Conservation (phyloP, 768 basidiomycete species). For the Serendipita sp. region DNA sequence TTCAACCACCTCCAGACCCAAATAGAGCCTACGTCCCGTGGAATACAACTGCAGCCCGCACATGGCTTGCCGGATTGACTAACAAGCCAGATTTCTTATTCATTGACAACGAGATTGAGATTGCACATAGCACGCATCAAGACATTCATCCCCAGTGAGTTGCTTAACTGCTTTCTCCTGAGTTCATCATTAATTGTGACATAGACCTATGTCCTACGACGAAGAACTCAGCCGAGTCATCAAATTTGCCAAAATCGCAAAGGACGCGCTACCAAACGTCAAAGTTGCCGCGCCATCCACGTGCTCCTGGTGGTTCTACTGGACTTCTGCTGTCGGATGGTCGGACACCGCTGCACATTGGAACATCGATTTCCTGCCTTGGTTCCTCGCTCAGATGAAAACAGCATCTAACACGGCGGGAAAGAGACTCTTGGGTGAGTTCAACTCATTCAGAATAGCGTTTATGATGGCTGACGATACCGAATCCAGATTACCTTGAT, state of each 20-base stretch:
- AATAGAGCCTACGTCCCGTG: constrained; percentile 29
- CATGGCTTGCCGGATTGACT: constrained; percentile 29
- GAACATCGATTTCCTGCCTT: constrained; percentile 38
- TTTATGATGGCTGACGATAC: not conserved
- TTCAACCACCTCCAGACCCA: constrained; percentile 25
- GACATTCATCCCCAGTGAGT: constrained; percentile 37
- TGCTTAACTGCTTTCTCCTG: not conserved
- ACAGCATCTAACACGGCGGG: constrained; percentile 20
- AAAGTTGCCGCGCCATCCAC: constrained; percentile 31
- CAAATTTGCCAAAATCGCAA: constrained; percentile 25
- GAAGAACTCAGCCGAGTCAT: constrained; percentile 34
- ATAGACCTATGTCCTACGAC: constrained; percentile 32
- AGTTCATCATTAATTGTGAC: not conserved
- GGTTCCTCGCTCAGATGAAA: constrained; percentile 37
- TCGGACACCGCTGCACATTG: constrained; percentile 33
- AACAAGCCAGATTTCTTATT: constrained; percentile 34
- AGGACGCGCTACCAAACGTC: constrained; percentile 28
- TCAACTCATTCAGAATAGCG: not conserved
- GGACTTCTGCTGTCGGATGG: constrained; percentile 34
- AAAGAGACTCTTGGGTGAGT: constrained; percentile 23
- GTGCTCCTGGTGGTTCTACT: constrained; percentile 24
- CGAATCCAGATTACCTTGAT: constrained; percentile 29
- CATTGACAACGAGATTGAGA: constrained; percentile 43
- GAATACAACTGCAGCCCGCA: constrained; percentile 28
- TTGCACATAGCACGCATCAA: constrained; percentile 34